A percentile compares a stretch with the other conserved stretches of the same genome.
Conservation (phyloP, 768 basidiomycete species). For the Clavaria fumosa region DNA sequence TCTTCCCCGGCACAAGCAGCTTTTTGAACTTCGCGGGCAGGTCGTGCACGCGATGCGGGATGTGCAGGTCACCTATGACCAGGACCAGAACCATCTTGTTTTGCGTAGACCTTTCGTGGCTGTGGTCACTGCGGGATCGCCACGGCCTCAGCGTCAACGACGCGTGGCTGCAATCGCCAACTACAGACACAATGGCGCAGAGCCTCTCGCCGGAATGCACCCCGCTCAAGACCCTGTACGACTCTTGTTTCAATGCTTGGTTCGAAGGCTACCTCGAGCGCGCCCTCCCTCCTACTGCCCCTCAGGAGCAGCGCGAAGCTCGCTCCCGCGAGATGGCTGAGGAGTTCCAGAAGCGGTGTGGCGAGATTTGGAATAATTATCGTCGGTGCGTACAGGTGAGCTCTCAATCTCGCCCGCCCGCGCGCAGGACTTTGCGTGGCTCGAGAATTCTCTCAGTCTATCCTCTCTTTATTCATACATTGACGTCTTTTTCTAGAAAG, state of each 20-base stretch:
- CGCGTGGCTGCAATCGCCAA: too few species aligned
- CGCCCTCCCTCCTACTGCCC: conserved; percentile 30
- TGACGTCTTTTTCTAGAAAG: conserved; percentile 36
- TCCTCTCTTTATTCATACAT: not conserved
- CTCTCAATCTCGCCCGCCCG: too few species aligned
- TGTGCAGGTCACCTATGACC: conserved; percentile 93
- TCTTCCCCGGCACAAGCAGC: conserved; percentile 88
- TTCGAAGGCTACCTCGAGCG: conserved; percentile 94
- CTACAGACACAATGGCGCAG: conserved; percentile 57
- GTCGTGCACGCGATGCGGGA: conserved; percentile 81
- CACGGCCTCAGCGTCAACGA: too few species aligned
- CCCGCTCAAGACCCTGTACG: conserved; percentile 76
- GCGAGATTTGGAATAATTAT: conserved; percentile 69
- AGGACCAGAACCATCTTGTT: conserved; percentile 76
- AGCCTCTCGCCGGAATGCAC: conserved; percentile 80
- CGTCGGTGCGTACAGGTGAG: conserved; percentile 70
- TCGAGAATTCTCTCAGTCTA: too few species aligned
- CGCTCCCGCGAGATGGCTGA: conserved; percentile 70
- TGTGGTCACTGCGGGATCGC: too few species aligned
- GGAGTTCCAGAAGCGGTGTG: conserved; percentile 79
- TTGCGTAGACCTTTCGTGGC: too few species aligned
- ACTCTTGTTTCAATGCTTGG: conserved; percentile 95
- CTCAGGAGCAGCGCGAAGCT: conserved; percentile 31
- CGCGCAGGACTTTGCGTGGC: too few species aligned
- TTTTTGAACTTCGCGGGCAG: conserved; percentile 96